phyloP scores from a whole-genome alignment of 2,329 filamentous ascomycete species.

The Onygena corvina region DNA sequence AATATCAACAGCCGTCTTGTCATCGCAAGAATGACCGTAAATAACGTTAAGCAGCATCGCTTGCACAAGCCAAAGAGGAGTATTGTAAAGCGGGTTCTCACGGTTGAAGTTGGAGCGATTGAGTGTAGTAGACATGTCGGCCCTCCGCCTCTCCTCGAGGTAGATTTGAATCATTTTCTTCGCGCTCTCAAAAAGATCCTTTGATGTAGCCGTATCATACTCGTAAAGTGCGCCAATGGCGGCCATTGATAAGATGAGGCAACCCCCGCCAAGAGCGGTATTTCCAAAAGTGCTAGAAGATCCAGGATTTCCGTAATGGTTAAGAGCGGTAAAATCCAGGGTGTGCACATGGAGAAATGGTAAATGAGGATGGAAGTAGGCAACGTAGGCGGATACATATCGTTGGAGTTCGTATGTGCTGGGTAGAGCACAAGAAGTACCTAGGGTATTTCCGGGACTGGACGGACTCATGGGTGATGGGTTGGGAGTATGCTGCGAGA shows the following conservation, averaged over 20 bases:
- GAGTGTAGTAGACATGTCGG: slow-evolving; percentile 56
- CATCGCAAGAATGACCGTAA: slow-evolving; percentile 87
- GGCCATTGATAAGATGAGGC: slow-evolving; percentile 75
- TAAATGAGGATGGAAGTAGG: slow-evolving; percentile 84
- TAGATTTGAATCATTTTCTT: slow-evolving; percentile 94
- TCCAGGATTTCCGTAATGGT: slow-evolving; percentile 50
- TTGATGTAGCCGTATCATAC: slow-evolving; percentile 64
- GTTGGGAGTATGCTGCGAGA: slow-evolving; percentile 47
- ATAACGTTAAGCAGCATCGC: slow-evolving; percentile 94
- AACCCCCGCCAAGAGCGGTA: slow-evolving; percentile 66
- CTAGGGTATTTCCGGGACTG: slow-evolving; percentile 20
- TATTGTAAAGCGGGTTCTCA: slow-evolving; percentile 56
- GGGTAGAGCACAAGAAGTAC: slow-evolving; percentile 45
- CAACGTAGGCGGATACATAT: slow-evolving; percentile 80
- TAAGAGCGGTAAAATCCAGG: slow-evolving; percentile 72
- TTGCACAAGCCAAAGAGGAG: slow-evolving; percentile 89
- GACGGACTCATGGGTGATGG: slow-evolving; percentile 35
- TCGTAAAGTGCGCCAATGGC: slow-evolving; percentile 83
- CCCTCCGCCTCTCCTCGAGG: slow-evolving; percentile 78
- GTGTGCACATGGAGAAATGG: slow-evolving; percentile 92
- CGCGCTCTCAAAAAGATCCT: slow-evolving; percentile 78
- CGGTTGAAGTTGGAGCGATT: slow-evolving; percentile 39
- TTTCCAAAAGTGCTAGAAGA: slow-evolving; percentile 42
- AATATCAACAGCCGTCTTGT: slow-evolving; percentile 81
- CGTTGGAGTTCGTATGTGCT: slow-evolving; percentile 76